Evolutionary conservation across 306 rosid genomes (phyloP).

Genomic region (Rubus parviflorus): DNA sequence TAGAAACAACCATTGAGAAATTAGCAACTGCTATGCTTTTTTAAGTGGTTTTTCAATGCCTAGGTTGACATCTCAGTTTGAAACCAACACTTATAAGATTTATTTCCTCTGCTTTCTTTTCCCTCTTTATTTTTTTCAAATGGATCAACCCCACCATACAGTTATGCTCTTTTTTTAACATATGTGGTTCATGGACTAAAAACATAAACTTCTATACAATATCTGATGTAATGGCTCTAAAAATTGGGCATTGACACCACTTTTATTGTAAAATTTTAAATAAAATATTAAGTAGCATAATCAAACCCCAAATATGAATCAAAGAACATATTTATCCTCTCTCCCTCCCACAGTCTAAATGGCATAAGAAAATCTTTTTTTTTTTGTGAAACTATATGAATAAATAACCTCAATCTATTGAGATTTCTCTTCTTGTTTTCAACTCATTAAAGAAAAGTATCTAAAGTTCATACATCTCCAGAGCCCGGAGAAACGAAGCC

Average conservation of each 20-base stretch:
- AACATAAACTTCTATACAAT: not conserved
- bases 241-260: not conserved
- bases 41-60: not conserved
- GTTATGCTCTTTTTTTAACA: not conserved
- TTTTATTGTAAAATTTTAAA: not conserved
- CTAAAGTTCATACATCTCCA: not conserved
- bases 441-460: not conserved
- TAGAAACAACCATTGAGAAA: not conserved
- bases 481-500: not conserved
- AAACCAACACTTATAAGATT: not conserved
- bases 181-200: not conserved
- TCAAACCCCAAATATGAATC: not conserved
- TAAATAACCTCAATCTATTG: not conserved
- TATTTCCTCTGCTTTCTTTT: not conserved
- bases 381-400: not conserved
- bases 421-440: not conserved
- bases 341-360: not conserved
- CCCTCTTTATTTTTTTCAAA: slow-evolving; percentile 4
- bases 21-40: slow-evolving; percentile 2
- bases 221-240: not conserved
- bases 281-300: not conserved
- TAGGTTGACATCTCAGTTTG: not conserved
- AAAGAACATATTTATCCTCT: not conserved
- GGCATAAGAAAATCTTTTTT: not conserved
- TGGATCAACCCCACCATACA: not conserved